A percentile compares a stretch with the other conserved stretches of the same genome.
Conservation (phyloP, 1,139 yeast species). For the Sugiyamaella castrensis region DNA sequence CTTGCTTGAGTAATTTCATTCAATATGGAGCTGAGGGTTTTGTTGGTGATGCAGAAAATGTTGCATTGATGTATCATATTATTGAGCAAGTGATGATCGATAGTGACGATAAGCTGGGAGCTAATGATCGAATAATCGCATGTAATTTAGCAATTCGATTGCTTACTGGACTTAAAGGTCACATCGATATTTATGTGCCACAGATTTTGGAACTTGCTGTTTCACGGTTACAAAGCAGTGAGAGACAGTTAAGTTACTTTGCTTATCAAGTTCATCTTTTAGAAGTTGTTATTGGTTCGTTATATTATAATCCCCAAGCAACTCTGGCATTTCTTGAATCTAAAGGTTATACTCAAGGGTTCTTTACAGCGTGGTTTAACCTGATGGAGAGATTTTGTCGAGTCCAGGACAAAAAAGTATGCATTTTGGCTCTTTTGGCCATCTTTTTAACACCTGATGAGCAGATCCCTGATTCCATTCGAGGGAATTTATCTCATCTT, state of each 20-base stretch:
- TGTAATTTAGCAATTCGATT: constrained; percentile 57
- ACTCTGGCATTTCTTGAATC: constrained; percentile 56
- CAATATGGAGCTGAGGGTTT: constrained; percentile 63
- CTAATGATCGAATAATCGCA: constrained; percentile 50
- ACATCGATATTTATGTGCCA: constrained; percentile 44
- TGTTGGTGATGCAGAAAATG: constrained; percentile 36
- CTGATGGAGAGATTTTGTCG: constrained; percentile 57
- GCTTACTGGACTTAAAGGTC: constrained; percentile 45
- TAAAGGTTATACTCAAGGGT: constrained; percentile 45
- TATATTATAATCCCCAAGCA: constrained; percentile 58
- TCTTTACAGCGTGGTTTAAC: constrained; percentile 69
- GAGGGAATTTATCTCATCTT: constrained; percentile 39
- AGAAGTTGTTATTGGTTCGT: constrained; percentile 64
- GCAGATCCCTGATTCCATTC: constrained; percentile 38
- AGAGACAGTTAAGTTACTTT: constrained; percentile 34
- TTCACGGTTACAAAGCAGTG: constrained; percentile 28
- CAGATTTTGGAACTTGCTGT: constrained; percentile 40
- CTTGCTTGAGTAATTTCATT: constrained; percentile 72
- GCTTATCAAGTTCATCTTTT: constrained; percentile 55
- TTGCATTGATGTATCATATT: constrained; percentile 32
- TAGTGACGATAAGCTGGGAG: constrained; percentile 46
- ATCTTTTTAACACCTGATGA: constrained; percentile 42
- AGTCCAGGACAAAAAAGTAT: constrained; percentile 78
- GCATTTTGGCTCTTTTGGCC: constrained; percentile 62
- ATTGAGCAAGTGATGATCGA: constrained; percentile 39